Evolutionary conservation across 208 protist genomes (phyloP).

Genomic region (Acanthamoeba triangularis): DNA sequence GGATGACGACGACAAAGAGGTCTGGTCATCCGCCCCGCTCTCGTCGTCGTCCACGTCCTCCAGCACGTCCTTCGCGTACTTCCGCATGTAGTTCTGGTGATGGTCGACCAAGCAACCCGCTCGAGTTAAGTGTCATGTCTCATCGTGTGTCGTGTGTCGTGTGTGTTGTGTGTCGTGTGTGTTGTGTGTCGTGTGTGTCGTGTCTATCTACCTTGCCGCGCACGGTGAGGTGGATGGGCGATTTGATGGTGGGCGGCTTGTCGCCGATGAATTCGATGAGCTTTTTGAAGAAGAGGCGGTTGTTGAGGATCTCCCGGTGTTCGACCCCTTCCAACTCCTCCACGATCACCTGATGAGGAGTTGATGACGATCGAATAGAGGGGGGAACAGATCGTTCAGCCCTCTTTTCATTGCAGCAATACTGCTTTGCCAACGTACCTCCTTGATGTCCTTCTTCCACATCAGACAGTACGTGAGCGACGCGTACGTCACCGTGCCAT

Average conservation of each 20-base stretch:
- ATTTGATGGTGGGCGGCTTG: background rate
- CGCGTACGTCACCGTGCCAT: slow-evolving; percentile 33
- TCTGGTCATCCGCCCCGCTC: background rate
- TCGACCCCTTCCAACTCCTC: slow-evolving; percentile 42
- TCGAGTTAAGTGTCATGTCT: too few species aligned
- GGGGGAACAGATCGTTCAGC: too few species aligned
- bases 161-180: too few species aligned
- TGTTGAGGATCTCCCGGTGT: slow-evolving; percentile 50
- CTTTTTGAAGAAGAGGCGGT: slow-evolving; percentile 49
- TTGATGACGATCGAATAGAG: background rate
- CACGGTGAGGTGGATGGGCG: background rate
- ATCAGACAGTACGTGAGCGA: background rate
- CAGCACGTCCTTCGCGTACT: background rate
- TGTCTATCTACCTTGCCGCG: background rate
- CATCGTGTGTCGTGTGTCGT: too few species aligned
- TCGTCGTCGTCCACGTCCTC: background rate
- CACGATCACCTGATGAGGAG: background rate
- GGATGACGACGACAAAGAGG: background rate
- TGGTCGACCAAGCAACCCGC: background rate
- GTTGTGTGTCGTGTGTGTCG: too few species aligned
- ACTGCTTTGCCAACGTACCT: background rate
- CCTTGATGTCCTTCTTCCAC: slow-evolving; percentile 12
- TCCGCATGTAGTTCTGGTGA: background rate
- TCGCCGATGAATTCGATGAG: slow-evolving; percentile 18
- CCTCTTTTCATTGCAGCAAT: background rate